Conservation (phyloP, 2,329 filamentous ascomycete species). For the Fusarium sororula region DNA sequence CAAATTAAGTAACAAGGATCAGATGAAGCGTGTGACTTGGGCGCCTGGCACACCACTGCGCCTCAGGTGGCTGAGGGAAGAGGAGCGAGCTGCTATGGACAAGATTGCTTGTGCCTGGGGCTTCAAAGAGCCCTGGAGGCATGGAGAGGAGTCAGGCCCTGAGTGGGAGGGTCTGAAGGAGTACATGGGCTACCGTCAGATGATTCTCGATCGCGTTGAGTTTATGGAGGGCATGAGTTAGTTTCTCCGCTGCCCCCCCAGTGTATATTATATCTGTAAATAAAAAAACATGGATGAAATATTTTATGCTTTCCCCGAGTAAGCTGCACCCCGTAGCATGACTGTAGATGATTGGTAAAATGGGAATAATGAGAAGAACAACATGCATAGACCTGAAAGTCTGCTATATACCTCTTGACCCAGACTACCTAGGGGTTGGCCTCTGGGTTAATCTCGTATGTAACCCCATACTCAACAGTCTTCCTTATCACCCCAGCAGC, state of each 20-base stretch:
- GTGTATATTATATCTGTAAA: constrained; percentile 36
- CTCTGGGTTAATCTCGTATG: constrained; percentile 41
- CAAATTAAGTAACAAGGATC: constrained; percentile 87
- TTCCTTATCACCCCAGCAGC: constrained; percentile 46
- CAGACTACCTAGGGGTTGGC: background rate
- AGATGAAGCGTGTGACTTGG: constrained; percentile 96
- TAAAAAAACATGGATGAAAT: constrained; percentile 10
- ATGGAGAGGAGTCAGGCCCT: constrained; percentile 88
- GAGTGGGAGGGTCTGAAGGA: constrained; percentile 90
- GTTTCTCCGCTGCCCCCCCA: background rate
- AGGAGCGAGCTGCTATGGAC: constrained; percentile 88
- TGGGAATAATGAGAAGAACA: background rate
- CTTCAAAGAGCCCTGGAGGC: constrained; percentile 80
- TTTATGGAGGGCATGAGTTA: constrained; percentile 87
- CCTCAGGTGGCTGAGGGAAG: constrained; percentile 86
- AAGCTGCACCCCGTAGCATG: background rate
- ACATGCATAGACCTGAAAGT: background rate
- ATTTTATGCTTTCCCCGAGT: background rate
- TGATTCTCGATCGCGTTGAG: constrained; percentile 89
- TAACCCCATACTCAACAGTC: constrained; percentile 49
- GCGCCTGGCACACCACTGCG: constrained; percentile 80
- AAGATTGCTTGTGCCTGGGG: constrained; percentile 90
- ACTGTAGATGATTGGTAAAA: background rate
- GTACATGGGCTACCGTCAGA: constrained; percentile 82
- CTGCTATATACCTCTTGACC: background rate